phyloP scores from a whole-genome alignment of 257 asterid species.

The Solanum boliviense region DNA sequence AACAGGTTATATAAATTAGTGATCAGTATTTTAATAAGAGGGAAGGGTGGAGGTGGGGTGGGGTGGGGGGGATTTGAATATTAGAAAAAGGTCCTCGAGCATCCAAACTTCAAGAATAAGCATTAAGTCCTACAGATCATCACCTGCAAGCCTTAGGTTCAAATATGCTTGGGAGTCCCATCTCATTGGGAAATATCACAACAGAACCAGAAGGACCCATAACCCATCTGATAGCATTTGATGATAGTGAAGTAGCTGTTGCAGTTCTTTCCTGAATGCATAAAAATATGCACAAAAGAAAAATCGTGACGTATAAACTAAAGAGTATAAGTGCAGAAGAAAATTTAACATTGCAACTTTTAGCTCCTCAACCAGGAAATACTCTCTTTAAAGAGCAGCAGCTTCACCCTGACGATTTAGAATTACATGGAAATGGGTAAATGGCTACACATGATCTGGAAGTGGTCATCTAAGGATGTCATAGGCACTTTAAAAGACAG shows the following conservation, averaged over 20 bases:
- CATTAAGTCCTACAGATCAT: background rate
- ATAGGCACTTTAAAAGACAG: background rate
- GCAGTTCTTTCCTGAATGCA: slow-evolving; percentile 52
- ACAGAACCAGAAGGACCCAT: slow-evolving; percentile 75
- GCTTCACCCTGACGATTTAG: background rate
- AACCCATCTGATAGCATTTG: slow-evolving; percentile 68
- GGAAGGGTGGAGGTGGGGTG: background rate
- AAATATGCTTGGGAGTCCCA: slow-evolving; percentile 79
- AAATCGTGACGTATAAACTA: background rate
- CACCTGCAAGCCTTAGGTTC: slow-evolving; percentile 62
- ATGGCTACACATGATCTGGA: background rate
- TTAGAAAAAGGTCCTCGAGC: background rate
- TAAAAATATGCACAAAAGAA: background rate
- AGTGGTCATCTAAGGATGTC: background rate
- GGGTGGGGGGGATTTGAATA: background rate
- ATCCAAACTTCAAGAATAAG: background rate
- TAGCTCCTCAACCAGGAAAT: background rate
- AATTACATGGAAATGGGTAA: background rate
- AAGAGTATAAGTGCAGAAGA: background rate
- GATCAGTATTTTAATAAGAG: background rate
- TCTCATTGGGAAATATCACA: slow-evolving; percentile 67
- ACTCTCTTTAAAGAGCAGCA: background rate
- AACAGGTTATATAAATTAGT: background rate
- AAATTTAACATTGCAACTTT: background rate
- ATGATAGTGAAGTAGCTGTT: slow-evolving; percentile 19